A percentile compares a stretch with the other conserved stretches of the same genome.
Evolutionary conservation across 306 rosid species (phyloP).

Genomic region (Vicia faba): DNA sequence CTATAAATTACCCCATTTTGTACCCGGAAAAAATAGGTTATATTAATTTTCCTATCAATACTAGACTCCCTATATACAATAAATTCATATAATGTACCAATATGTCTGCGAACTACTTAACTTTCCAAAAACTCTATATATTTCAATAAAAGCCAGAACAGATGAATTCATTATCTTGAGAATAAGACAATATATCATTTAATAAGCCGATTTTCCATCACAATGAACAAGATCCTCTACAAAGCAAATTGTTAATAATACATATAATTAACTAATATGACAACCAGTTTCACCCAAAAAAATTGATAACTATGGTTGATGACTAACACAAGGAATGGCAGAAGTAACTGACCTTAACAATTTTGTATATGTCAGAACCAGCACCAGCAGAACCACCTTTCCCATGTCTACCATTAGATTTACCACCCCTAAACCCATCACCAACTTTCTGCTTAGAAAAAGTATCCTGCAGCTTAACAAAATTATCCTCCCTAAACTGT

Average conservation of each 20-base stretch:
- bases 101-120: too few species aligned
- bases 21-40: neutral
- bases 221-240: neutral
- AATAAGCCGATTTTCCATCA: neutral
- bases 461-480: conserved; percentile 68
- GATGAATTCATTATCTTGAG: neutral
- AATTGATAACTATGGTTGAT: neutral
- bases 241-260: neutral
- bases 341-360: conserved; percentile 73
- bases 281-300: neutral
- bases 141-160: neutral
- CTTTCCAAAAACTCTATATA: too few species aligned
- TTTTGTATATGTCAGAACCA: conserved; percentile 90
- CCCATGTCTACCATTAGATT: conserved; percentile 58
- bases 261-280: neutral
- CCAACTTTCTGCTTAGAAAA: conserved; percentile 62
- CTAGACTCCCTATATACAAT: neutral
- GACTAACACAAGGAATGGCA: neutral
- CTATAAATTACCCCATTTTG: neutral
- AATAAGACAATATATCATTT: neutral
- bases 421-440: conserved; percentile 55
- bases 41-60: neutral
- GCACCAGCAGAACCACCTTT: conserved; percentile 68
- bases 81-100: neutral
- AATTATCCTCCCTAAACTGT: conserved; percentile 84